phyloP scores from a whole-genome alignment of 2,329 filamentous ascomycete genomes.

The Sclerotinia minor region DNA sequence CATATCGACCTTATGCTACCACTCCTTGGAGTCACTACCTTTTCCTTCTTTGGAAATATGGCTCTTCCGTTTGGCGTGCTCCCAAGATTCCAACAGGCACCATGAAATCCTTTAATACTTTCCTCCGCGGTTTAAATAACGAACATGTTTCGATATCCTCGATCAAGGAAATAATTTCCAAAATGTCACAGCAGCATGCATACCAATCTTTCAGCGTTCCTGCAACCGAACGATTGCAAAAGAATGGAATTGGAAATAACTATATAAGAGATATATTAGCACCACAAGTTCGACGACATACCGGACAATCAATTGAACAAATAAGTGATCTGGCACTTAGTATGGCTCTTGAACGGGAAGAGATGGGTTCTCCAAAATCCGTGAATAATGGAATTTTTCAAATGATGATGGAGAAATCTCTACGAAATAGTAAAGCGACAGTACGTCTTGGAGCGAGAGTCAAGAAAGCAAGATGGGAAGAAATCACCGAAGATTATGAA shows the following conservation, averaged over 20 bases:
- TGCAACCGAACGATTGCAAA: not conserved
- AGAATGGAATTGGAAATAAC: not conserved
- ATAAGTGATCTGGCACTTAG: conserved; percentile 18
- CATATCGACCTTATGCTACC: conserved; percentile 16
- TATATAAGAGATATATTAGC: conserved; percentile 17
- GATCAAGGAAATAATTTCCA: not conserved
- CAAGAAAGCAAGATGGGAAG: not conserved
- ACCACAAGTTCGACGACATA: conserved; percentile 19
- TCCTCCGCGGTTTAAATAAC: not conserved
- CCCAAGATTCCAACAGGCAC: conserved; percentile 2
- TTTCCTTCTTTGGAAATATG: not conserved
- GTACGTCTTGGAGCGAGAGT: not conserved
- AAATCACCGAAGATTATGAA: not conserved
- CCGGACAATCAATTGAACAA: conserved; percentile 1
- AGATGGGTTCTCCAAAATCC: not conserved
- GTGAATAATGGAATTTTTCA: not conserved
- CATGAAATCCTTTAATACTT: not conserved
- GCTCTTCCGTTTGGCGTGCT: not conserved
- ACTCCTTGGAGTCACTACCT: not conserved
- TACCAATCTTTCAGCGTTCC: not conserved
- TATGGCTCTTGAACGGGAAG: conserved; percentile 10
- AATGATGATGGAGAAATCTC: not conserved
- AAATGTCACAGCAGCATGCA: not conserved
- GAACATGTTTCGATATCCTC: not conserved
- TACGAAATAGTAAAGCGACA: not conserved